These are phyloP conservation scores for Escovopsis sp. DNA, from an alignment of 2,329 filamentous ascomycete genomes.

Conservation along the genomic window DNA sequence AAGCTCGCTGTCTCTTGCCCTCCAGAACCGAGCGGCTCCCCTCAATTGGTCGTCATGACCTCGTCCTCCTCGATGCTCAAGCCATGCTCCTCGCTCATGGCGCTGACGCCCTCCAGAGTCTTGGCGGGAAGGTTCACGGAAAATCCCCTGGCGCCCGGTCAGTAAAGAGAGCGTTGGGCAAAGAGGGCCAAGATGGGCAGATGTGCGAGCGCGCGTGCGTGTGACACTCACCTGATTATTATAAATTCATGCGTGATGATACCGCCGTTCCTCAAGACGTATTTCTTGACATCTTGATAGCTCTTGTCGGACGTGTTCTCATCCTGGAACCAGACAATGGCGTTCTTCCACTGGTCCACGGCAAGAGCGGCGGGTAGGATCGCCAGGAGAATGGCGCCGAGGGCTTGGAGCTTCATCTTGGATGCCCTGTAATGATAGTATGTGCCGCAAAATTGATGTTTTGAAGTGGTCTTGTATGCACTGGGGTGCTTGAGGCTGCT, in stretches of 20 bases:
- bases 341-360: slow-evolving; percentile 52
- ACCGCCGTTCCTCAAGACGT: slow-evolving; percentile 54
- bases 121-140: slow-evolving; percentile 57
- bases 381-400: slow-evolving; percentile 40
- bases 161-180: slow-evolving; percentile 9
- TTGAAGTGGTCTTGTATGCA: too few relatives aligned
- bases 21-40: background rate
- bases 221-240: slow-evolving; percentile 46
- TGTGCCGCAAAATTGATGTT: too few relatives aligned
- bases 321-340: slow-evolving; percentile 65
- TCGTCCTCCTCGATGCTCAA: slow-evolving; percentile 60
- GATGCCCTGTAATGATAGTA: too few relatives aligned
- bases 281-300: slow-evolving; percentile 54
- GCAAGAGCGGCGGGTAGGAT: slow-evolving; percentile 43
- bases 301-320: slow-evolving; percentile 48
- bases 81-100: slow-evolving; percentile 35
- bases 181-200: background rate
- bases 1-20: too few relatives aligned
- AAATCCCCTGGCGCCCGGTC: slow-evolving; percentile 47
- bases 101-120: slow-evolving; percentile 51
- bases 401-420: slow-evolving; percentile 47
- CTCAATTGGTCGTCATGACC: slow-evolving; percentile 34
- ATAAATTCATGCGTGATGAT: slow-evolving; percentile 65
- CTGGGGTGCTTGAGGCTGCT: too few relatives aligned
- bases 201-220: too few relatives aligned